These are phyloP conservation scores for Populus nigra DNA, from an alignment of 345 rosid species.

Conservation along the genomic window DNA sequence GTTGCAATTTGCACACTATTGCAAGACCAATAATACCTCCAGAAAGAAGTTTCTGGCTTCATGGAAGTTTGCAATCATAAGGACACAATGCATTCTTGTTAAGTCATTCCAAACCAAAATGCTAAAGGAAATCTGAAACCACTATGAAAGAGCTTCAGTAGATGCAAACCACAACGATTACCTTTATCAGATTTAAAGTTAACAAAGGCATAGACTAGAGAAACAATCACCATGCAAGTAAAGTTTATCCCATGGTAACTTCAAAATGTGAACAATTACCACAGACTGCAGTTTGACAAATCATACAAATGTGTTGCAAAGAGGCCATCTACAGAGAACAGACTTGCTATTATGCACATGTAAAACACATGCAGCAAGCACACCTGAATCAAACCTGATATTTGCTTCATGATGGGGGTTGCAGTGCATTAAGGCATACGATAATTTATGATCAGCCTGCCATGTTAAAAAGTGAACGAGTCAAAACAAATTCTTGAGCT, in stretches of 20 bases:
- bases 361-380: slow-evolving; percentile 23
- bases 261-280: too few relatives aligned
- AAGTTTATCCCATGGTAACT: too few relatives aligned
- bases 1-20: not conserved
- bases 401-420: slow-evolving; percentile 62
- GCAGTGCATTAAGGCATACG: slow-evolving; percentile 81
- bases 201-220: too few relatives aligned
- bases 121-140: too few relatives aligned
- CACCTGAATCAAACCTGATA: slow-evolving; percentile 59
- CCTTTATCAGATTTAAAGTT: too few relatives aligned
- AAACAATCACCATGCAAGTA: too few relatives aligned
- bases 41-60: not conserved
- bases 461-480: slow-evolving; percentile 15
- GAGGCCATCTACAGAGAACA: slow-evolving; percentile 5
- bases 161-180: too few relatives aligned
- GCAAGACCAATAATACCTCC: not conserved
- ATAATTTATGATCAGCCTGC: slow-evolving; percentile 93
- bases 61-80: not conserved
- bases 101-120: not conserved
- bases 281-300: too few relatives aligned
- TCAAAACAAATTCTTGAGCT: not conserved
- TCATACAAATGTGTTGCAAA: not conserved
- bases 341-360: slow-evolving; percentile 4
- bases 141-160: too few relatives aligned
- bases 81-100: not conserved